Conservation (phyloP, 371 early-diverging fungal species). For the Coemansia sp. region DNA sequence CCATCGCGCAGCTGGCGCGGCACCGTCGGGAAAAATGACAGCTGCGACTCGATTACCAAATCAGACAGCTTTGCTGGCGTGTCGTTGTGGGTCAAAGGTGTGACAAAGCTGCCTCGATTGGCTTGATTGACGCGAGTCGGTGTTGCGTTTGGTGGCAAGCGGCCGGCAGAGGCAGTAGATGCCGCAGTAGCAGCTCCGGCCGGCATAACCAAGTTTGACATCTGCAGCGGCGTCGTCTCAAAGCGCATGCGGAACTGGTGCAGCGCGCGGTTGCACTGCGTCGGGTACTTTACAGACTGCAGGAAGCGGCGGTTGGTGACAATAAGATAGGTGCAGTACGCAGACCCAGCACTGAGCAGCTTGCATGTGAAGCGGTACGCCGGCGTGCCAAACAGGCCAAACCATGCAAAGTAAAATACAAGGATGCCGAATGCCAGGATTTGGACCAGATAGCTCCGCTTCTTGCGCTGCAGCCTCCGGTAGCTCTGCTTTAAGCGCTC, state of each 20-base stretch:
- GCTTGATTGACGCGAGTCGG: not conserved
- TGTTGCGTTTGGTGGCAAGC: not conserved
- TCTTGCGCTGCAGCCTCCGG: conserved; percentile 52
- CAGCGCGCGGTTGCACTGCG: conserved; percentile 53
- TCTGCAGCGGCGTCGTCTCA: conserved; percentile 43
- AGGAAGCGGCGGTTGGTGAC: conserved; percentile 50
- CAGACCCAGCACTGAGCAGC: conserved; percentile 46
- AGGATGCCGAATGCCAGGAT: conserved; percentile 41
- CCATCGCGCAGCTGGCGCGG: conserved; percentile 53
- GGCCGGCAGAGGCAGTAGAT: not conserved
- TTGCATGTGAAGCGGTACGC: conserved; percentile 43
- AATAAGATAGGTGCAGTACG: conserved; percentile 49
- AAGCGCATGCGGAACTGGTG: conserved; percentile 54
- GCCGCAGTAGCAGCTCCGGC: not conserved
- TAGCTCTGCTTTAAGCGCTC: conserved; percentile 55
- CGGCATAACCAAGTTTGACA: conserved; percentile 12
- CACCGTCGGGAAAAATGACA: conserved; percentile 54
- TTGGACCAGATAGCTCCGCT: conserved; percentile 51
- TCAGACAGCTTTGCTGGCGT: not conserved
- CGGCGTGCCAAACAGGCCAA: conserved; percentile 41
- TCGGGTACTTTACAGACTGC: conserved; percentile 53
- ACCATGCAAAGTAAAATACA: conserved; percentile 50
- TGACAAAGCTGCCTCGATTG: not conserved
- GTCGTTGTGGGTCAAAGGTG: not conserved
- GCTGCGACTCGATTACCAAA: conserved; percentile 38